Base-by-base conservation (phyloP, 2,329 filamentous ascomycete genomes). In the Chalaropsis thielavioides region DNA sequence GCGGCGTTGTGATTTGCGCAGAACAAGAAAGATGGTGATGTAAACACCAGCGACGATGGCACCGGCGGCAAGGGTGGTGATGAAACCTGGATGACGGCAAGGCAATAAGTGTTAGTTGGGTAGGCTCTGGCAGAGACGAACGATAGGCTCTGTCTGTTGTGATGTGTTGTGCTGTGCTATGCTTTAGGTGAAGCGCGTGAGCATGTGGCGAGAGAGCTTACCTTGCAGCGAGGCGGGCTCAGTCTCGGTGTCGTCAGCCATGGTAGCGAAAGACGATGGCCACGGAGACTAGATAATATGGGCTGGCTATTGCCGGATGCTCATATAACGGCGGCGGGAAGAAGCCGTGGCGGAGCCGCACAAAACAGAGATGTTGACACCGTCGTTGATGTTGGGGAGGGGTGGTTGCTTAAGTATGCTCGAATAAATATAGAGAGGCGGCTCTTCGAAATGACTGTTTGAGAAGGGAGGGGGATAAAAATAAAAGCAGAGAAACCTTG, bases 51-150 rank as follows among this genome's bases (percentile, higher is more conserved):
- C 75, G 27, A 70, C 65, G 68, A 62, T 68, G 59, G 80, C 69
- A 8, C 83, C 76, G 8, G 83, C 82, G 11, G 81, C 69, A 17
- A 85, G 76, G 49, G 82, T 84, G 70, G 76, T 75, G 61, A 82
- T 61, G 65, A 69, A 68, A 61, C 68, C 68, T 69, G 51, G 15
- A 51, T 11, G 24, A 60, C n/a, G 46, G 17, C 31, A 51, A 22
- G 49, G 11, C n/a, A 35, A 54, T 60, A 51, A 62, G 31, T 31
- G 17, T 19, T 41, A 41, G 43, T 38, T 8, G 19, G 40, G 17
- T 22, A 43, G 2, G 40, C 22, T 17, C 22, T 24, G 19, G 46
- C 13, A 7, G 15, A 11, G 13, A 4, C 5, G 17, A 7, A 24
- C 7, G 41, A 19, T n/a, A 13, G 13, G 31, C 31, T 31, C 31